Evolutionary conservation across 495 filamentous ascomycete genomes (phyloP).

Genomic region (Hypoxylon perforatum): DNA sequence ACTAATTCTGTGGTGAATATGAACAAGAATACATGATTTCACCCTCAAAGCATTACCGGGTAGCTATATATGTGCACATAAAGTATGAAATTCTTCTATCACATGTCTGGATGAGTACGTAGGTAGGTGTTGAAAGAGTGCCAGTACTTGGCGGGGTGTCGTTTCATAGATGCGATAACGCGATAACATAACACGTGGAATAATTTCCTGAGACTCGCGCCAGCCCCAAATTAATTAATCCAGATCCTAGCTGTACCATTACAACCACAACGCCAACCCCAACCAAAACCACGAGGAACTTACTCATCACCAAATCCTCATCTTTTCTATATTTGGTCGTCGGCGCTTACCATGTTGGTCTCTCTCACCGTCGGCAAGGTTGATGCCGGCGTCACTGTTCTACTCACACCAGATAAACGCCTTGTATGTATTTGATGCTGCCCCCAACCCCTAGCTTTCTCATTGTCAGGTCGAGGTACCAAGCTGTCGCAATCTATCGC

Average conservation of each 20-base stretch:
- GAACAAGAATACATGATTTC: too few species aligned
- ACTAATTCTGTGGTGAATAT: too few species aligned
- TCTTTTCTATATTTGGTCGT: background rate
- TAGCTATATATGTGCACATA: too few species aligned
- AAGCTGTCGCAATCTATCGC: conserved; percentile 31
- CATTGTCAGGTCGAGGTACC: background rate
- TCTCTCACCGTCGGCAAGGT: conserved; percentile 99
- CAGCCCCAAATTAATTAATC: conserved; percentile 26
- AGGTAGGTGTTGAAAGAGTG: too few species aligned
- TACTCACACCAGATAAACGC: conserved; percentile 96
- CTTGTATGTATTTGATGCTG: conserved; percentile 69
- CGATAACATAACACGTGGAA: conserved; percentile 21
- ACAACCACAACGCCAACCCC: conserved; percentile 16
- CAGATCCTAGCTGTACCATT: background rate
- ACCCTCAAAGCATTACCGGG: too few species aligned
- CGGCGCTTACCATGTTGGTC: conserved; percentile 77
- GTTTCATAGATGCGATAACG: background rate
- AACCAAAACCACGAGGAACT: background rate
- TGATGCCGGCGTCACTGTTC: conserved; percentile 96
- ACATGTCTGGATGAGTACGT: background rate
- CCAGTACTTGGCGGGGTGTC: background rate
- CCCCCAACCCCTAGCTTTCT: background rate
- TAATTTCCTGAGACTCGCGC: conserved; percentile 30
- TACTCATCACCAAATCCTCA: background rate
- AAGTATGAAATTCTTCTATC: too few species aligned